Evolutionary conservation across 2,329 filamentous ascomycete genomes (phyloP).

Genomic region (Sporothrix sp.): DNA sequence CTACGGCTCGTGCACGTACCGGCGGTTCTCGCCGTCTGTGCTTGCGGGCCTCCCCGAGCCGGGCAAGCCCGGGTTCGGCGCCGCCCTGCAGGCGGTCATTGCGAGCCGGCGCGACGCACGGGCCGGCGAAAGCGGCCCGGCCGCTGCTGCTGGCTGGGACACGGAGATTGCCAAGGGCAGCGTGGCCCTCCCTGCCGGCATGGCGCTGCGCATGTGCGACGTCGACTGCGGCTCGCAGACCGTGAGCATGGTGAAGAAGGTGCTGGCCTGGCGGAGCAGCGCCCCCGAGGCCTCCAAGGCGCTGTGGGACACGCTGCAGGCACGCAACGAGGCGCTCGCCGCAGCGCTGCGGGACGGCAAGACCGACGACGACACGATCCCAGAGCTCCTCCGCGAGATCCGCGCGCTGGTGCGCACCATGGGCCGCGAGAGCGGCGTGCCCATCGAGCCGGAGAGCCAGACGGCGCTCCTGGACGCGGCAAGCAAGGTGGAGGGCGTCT

Average conservation of each 20-base stretch:
- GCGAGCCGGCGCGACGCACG: constrained; percentile 37
- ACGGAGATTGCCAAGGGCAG: constrained; percentile 61
- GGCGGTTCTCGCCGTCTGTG: constrained; percentile 77
- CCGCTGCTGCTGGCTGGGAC: constrained; percentile 58
- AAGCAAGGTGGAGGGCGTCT: constrained; percentile 65
- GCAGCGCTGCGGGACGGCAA: constrained; percentile 45
- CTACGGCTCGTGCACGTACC: constrained; percentile 83
- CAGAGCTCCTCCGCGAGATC: constrained; percentile 37
- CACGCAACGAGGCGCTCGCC: constrained; percentile 62
- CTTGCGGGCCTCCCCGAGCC: constrained; percentile 58
- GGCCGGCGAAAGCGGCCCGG: background rate
- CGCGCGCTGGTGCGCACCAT: constrained; percentile 63
- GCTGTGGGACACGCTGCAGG: constrained; percentile 69
- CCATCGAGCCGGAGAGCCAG: constrained; percentile 82
- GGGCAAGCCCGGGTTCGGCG: constrained; percentile 56
- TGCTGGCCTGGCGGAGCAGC: constrained; percentile 68
- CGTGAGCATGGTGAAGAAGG: constrained; percentile 89
- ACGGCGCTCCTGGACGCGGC: constrained; percentile 74
- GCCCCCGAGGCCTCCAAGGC: constrained; percentile 53
- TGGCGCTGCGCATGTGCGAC: constrained; percentile 85
- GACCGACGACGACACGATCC: background rate
- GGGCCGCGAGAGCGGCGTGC: constrained; percentile 63
- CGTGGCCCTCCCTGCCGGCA: constrained; percentile 60
- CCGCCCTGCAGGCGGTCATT: constrained; percentile 54
- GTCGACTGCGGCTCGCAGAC: constrained; percentile 92